These are phyloP conservation scores for Cucurbita argyrosperma DNA, from an alignment of 306 rosid species.

Conservation along the genomic window DNA sequence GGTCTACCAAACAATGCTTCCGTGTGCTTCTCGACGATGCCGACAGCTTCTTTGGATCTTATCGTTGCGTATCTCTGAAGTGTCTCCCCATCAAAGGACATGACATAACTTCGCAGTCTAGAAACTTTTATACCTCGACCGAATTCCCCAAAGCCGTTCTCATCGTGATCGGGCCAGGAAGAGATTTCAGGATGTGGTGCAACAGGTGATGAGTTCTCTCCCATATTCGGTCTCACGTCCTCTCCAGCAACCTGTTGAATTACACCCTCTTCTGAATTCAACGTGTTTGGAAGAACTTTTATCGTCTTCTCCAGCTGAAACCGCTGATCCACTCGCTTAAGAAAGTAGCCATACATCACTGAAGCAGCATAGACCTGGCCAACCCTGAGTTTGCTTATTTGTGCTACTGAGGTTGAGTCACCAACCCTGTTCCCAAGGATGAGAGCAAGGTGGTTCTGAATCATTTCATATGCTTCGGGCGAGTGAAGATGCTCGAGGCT, in stretches of 20 bases:
- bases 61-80: constrained; percentile 78
- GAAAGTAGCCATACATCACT: constrained; percentile 84
- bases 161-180: constrained; percentile 23
- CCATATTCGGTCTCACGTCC: constrained; percentile 12
- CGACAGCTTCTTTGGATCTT: constrained; percentile 72
- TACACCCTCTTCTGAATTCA: constrained; percentile 25
- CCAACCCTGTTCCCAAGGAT: constrained; percentile 50
- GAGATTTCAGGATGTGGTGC: constrained; percentile 53
- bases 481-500: constrained; percentile 67
- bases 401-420: constrained; percentile 59
- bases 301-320: constrained; percentile 93
- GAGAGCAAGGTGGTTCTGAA: constrained; percentile 64
- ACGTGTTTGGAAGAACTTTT: constrained; percentile 46
- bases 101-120: constrained; percentile 52
- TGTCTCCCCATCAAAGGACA: constrained; percentile 85
- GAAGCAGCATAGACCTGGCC: constrained; percentile 97
- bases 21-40: constrained; percentile 84
- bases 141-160: constrained; percentile 24
- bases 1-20: constrained; percentile 89
- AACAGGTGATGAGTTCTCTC: constrained; percentile 18
- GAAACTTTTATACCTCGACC: constrained; percentile 35
- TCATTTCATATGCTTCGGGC: constrained; percentile 77
- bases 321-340: constrained; percentile 79
- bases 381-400: constrained; percentile 65
- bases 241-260: constrained; percentile 19